phyloP scores from a whole-genome alignment of 2,329 filamentous ascomycete genomes.

The Ophiocordyceps unilateralis region DNA sequence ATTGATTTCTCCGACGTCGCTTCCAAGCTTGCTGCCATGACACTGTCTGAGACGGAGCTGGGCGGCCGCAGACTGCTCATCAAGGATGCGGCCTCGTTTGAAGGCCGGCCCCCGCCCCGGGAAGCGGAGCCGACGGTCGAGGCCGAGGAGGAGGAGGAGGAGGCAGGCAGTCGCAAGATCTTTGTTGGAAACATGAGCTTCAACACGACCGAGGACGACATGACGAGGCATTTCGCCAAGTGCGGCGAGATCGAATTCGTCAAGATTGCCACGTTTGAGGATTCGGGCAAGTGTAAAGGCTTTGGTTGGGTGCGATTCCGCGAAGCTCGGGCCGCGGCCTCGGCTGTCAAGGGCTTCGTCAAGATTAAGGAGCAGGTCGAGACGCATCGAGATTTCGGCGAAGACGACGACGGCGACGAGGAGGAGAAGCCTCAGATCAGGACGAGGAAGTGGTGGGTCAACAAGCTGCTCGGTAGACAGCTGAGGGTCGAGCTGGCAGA shows the following conservation, averaged over 20 bases:
- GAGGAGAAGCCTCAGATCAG: slow-evolving; percentile 32
- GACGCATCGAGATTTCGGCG: slow-evolving; percentile 43
- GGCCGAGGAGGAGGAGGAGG: slow-evolving; percentile 13
- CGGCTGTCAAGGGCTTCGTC: slow-evolving; percentile 60
- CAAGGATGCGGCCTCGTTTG: slow-evolving; percentile 80
- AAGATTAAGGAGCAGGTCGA: slow-evolving; percentile 49
- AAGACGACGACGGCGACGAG: slow-evolving; percentile 24
- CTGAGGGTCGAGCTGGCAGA: slow-evolving; percentile 88
- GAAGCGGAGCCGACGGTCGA: slow-evolving; percentile 32
- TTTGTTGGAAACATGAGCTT: slow-evolving; percentile 88
- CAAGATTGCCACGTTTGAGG: slow-evolving; percentile 89
- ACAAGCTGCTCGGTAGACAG: slow-evolving; percentile 60
- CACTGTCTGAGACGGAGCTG: slow-evolving; percentile 69
- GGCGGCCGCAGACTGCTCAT: slow-evolving; percentile 69
- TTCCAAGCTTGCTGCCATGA: slow-evolving; percentile 62
- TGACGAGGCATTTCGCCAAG: slow-evolving; percentile 65
- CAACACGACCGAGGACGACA: slow-evolving; percentile 61
- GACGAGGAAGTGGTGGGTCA: slow-evolving; percentile 66
- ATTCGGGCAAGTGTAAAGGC: slow-evolving; percentile 94
- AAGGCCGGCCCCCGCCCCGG: slow-evolving; percentile 47
- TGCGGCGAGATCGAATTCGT: slow-evolving; percentile 72
- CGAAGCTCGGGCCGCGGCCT: slow-evolving; percentile 54
- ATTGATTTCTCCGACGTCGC: slow-evolving; percentile 65
- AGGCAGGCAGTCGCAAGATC: slow-evolving; percentile 47
- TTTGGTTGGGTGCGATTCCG: slow-evolving; percentile 92